A percentile compares a stretch with the other conserved stretches of the same genome.
phyloP scores from a whole-genome alignment of 441 rosid species.

The Erysimum cheiri region DNA sequence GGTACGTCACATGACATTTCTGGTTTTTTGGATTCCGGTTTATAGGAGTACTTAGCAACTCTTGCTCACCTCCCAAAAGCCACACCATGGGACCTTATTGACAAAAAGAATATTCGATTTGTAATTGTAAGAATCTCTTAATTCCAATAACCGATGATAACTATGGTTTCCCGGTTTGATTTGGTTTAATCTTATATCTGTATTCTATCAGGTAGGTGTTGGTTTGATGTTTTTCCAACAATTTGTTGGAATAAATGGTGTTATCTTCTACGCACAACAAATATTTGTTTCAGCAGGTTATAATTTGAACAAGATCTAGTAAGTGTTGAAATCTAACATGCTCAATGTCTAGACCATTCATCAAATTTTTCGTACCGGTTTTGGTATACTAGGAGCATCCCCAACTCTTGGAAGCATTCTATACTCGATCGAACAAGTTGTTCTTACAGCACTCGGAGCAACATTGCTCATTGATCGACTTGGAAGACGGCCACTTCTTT shows the following conservation, averaged over 20 bases:
- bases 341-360: neutral
- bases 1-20: constrained; percentile 6
- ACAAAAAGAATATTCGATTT: constrained; percentile 43
- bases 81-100: constrained; percentile 40
- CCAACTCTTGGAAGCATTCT: constrained; percentile 51
- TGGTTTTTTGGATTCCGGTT: neutral
- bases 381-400: constrained; percentile 48
- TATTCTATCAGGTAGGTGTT: constrained; percentile 40
- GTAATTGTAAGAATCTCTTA: constrained; percentile 38
- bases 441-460: constrained; percentile 50
- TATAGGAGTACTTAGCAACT: constrained; percentile 42
- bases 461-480: constrained; percentile 55
- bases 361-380: constrained; percentile 11
- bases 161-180: constrained; percentile 3
- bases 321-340: neutral
- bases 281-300: constrained; percentile 81
- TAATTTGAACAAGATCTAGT: neutral
- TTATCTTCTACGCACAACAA: constrained; percentile 73
- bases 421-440: constrained; percentile 52
- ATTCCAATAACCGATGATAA: neutral
- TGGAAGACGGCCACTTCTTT: constrained; percentile 71
- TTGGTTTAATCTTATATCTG: constrained; percentile 10
- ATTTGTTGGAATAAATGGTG: constrained; percentile 86
- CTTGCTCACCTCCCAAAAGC: constrained; percentile 44
- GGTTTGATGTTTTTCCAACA: constrained; percentile 93